Percentiles rank a stretch among this genome's conserved stretches.
Conservation (phyloP, 768 basidiomycete species). For the Pleurotus citrinopileatus region DNA sequence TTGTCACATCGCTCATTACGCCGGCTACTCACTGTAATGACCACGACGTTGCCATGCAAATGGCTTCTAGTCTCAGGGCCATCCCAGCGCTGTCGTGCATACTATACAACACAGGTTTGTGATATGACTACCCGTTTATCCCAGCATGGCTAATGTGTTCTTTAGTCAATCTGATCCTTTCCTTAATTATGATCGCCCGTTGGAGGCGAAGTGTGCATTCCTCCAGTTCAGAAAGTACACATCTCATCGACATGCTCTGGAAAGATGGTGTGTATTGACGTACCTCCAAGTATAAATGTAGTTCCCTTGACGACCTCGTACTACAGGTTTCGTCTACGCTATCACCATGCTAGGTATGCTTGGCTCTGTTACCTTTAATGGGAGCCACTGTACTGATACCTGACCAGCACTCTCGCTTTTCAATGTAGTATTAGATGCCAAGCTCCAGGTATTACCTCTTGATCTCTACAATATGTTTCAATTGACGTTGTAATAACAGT, state of each 20-base stretch:
- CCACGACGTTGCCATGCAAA: not conserved
- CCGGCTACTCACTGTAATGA: not conserved
- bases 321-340: not conserved
- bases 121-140: not conserved
- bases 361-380: too few species aligned
- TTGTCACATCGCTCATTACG: not conserved
- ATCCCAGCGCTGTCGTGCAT: slow-evolving; percentile 1
- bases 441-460: too few species aligned
- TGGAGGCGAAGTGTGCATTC: not conserved
- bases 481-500: too few species aligned
- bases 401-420: not conserved
- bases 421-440: not conserved
- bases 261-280: not conserved
- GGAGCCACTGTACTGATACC: too few species aligned
- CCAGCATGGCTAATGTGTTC: not conserved
- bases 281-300: not conserved
- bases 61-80: not conserved
- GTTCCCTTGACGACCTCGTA: not conserved
- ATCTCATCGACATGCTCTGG: slow-evolving; percentile 1
- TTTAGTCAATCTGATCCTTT: not conserved
- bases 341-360: slow-evolving; percentile 1
- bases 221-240: not conserved
- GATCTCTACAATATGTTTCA: too few species aligned
- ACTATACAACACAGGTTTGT: not conserved
- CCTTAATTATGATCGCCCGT: not conserved